Base-by-base conservation (phyloP, 169 alveolate genomes). In the Plasmodium vivax region DNA sequence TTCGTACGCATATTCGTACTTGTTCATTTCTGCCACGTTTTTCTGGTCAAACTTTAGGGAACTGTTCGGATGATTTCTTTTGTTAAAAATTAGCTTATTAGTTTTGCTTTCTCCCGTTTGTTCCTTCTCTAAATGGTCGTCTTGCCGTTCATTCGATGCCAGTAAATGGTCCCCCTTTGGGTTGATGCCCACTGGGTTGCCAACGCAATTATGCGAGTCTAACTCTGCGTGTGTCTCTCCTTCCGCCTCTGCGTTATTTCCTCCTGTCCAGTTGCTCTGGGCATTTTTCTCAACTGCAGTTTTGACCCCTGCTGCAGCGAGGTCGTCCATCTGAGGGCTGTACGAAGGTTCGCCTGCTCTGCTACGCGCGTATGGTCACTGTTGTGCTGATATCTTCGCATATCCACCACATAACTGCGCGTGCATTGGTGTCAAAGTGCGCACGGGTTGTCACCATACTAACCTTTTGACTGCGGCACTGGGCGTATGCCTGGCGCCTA, bases 1-100 rank as follows among this genome's bases (percentile, higher is more conserved):
- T 84, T 84, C 92, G 51, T 43, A 83, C 19, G 71, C 82, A 41
- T 73, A 73, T 27, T 84, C 38, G 32, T 68, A 68, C 77, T 84
- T 84, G 34, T 19, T 56, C 41, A 41, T 23, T 72, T 38, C 27
- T 23, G 54, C 1, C 38, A 47, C 36, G 1, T 81, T 30, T 23
- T 38, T 77, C 32, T 51, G 16, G 14, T 81, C 38, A 30, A 16
- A 12, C 4, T 2, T 81, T 2, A 1, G 47, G 19, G 32, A 23
- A 43, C 7, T 81, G 32, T 23, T 81, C 23, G 6, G 38, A 81
- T 81, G 45, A 34, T 23, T 75, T 38, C 4, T 12, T 43, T 9
- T 80, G 30, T 51, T 80, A 43, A 80, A 80, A 80, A 43, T 41
- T 75, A n/a, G 27, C 16, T 75, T 19, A 30, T 81, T 23, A 38